Conservation (phyloP, 129 eudicot genomes). For the Kitagawia praeruptora region DNA sequence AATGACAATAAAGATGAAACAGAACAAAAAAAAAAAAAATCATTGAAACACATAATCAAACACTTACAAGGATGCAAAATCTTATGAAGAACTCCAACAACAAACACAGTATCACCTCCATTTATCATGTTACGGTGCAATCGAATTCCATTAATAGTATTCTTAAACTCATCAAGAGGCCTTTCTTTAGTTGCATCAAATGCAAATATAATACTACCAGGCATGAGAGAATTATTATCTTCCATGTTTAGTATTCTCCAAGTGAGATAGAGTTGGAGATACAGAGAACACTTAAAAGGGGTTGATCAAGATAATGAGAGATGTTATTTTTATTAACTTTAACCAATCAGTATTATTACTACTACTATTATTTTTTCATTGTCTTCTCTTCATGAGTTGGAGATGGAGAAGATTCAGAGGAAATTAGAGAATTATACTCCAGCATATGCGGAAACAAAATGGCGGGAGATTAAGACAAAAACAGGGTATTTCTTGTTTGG, state of each 20-base stretch:
- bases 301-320: background rate
- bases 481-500: background rate
- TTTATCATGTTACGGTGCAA: constrained; percentile 36
- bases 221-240: constrained; percentile 33
- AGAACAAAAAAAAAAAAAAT: too few relatives aligned
- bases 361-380: too few relatives aligned
- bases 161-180: constrained; percentile 35
- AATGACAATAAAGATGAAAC: background rate
- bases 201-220: constrained; percentile 44
- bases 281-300: constrained; percentile 7
- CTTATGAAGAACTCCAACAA: constrained; percentile 54
- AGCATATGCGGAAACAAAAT: background rate
- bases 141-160: constrained; percentile 30
- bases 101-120: constrained; percentile 51
- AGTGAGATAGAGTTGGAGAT: background rate
- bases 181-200: constrained; percentile 64
- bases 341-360: background rate
- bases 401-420: constrained; percentile 6
- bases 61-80: constrained; percentile 64
- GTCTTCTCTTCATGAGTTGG: background rate
- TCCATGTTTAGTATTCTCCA: background rate
- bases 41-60: background rate
- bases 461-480: background rate
- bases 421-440: background rate
- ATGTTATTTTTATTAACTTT: background rate